Conservation (phyloP, 495 filamentous ascomycete genomes). For the Margaritispora aquatica region DNA sequence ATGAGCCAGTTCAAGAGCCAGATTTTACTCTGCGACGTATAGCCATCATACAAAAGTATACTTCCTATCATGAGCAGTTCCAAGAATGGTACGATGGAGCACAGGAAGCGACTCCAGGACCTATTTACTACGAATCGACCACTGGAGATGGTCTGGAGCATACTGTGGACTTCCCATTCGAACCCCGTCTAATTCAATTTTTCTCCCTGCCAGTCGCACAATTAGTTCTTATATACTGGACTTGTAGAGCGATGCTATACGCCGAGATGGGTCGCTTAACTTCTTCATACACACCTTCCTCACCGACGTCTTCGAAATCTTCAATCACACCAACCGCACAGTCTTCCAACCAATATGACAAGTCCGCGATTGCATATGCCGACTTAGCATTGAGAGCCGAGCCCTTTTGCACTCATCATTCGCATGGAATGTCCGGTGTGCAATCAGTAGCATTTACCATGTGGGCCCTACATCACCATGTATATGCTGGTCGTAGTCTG, state of each 20-base stretch:
- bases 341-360: neutral
- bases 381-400: neutral
- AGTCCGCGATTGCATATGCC: neutral
- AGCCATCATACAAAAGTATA: neutral
- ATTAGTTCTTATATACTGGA: constrained; percentile 4
- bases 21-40: neutral
- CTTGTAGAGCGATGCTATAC: neutral
- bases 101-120: neutral
- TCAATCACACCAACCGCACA: neutral
- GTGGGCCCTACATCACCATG: constrained; percentile 2
- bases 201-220: constrained; percentile 2
- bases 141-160: neutral
- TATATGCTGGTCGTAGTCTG: neutral
- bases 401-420: neutral
- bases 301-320: no score
- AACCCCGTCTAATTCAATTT: neutral
- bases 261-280: neutral
- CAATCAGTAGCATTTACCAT: constrained; percentile 1
- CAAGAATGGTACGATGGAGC: neutral
- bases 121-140: neutral
- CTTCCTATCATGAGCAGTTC: neutral
- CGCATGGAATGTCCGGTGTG: constrained; percentile 6
- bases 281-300: neutral
- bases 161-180: constrained; percentile 4
- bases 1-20: neutral